Conservation (phyloP, 495 filamentous ascomycete genomes). For the Lepraria neglecta region DNA sequence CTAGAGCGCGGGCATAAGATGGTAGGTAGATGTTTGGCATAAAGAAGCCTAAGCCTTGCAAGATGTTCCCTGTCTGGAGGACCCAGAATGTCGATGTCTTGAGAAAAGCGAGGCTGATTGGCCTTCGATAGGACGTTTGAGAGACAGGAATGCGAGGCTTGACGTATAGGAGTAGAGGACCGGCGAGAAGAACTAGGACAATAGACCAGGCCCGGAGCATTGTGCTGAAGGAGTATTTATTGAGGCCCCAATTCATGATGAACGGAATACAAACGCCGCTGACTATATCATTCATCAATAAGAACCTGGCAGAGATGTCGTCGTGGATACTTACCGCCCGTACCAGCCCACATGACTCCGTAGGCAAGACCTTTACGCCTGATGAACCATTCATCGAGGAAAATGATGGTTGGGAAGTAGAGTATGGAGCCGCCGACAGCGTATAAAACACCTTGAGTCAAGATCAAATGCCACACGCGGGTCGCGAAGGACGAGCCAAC, state of each 20-base stretch:
- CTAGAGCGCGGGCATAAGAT: constrained; percentile 47
- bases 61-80: constrained; percentile 51
- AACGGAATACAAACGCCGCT: constrained; percentile 49
- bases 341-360: constrained; percentile 46
- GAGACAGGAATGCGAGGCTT: constrained; percentile 50
- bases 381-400: constrained; percentile 55
- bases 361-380: constrained; percentile 47
- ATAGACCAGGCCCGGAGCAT: constrained; percentile 52
- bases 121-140: constrained; percentile 29
- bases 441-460: constrained; percentile 50
- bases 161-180: constrained; percentile 52
- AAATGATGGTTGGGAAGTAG: constrained; percentile 47
- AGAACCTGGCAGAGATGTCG: not conserved
- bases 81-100: constrained; percentile 46
- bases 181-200: constrained; percentile 42
- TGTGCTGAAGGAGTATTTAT: constrained; percentile 48
- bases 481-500: constrained; percentile 46
- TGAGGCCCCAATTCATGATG: constrained; percentile 46
- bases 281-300: constrained; percentile 33
- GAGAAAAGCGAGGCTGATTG: constrained; percentile 46
- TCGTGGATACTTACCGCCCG: not conserved
- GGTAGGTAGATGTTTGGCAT: constrained; percentile 61
- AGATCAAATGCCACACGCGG: constrained; percentile 47
- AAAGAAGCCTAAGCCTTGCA: constrained; percentile 62
- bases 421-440: constrained; percentile 47